These are phyloP conservation scores for Tolypocladium guangdongense DNA, from an alignment of 2,329 filamentous ascomycete genomes.

Conservation along the genomic window DNA sequence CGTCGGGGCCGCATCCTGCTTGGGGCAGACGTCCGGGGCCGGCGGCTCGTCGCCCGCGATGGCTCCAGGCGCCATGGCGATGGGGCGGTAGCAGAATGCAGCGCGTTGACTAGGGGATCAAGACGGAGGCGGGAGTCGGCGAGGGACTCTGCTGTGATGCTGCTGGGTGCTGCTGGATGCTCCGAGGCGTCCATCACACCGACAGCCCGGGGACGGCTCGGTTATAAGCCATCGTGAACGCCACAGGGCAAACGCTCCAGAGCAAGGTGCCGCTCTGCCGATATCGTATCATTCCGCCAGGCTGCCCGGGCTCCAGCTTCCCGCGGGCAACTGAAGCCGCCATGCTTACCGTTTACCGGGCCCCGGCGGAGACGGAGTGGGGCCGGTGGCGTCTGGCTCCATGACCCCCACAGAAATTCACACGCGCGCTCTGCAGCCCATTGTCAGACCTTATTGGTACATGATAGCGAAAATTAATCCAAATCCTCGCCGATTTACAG, in stretches of 20 bases:
- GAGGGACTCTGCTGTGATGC: too few species aligned
- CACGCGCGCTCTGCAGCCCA: neutral
- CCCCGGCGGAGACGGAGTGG: neutral
- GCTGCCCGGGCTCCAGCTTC: neutral
- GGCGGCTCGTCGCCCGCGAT: conserved; percentile 3
- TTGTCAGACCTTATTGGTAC: neutral
- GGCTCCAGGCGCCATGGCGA: conserved; percentile 12
- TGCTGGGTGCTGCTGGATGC: neutral
- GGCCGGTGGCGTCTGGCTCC: neutral
- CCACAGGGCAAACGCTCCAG: neutral
- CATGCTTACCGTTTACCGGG: neutral
- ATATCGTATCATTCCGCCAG: conserved; percentile 6
- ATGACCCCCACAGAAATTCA: neutral
- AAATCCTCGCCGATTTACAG: neutral
- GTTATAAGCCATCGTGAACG: neutral
- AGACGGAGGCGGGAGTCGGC: neutral
- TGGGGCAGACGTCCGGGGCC: neutral
- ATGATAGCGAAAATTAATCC: neutral
- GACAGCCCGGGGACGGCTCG: neutral
- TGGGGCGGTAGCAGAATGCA: too few species aligned
- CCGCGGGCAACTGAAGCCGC: neutral
- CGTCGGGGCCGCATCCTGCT: conserved; percentile 5
- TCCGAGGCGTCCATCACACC: neutral
- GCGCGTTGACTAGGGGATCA: neutral
- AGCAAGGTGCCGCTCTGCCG: too few species aligned